Evolutionary conservation across 306 rosid genomes (phyloP), one percentile per base, ranked within the genome.

Genomic region (Gastrolobium villosum): DNA sequence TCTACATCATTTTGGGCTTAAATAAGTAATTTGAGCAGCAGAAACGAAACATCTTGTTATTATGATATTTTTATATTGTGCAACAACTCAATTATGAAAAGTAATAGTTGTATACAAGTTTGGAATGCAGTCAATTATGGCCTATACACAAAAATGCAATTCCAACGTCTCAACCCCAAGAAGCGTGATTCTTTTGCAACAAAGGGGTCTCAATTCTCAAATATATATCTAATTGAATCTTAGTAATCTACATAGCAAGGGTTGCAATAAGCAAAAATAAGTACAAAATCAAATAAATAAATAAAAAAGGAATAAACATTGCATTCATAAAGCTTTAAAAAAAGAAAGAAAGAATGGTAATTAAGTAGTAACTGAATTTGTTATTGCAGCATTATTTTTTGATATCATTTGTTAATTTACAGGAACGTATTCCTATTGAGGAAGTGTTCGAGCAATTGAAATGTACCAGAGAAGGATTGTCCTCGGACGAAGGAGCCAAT

Each of bases 351-450:
- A 61, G 28, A 79, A 48, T 71, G 36, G 40, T 55, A 48, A 31
- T 6, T 6, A 43, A 28, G 36, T 60, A 50, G 48, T 31, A 69
- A 52, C 10, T 76, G 11, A 31, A 36, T 46, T 36, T 53, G 26
- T 20, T 20, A 20, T 20, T 20, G 65, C 72, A 56, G 43, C 55
- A 80, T 15, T 28, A 31, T 40, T 37, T 75, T 32, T 57, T 75
- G 41, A 54, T 4, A 70, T 15, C 30, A 26, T 53, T n/a, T 84
- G 77, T 73, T 59, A 14, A 36, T 78, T 72, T 80, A 40, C 86
- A 95, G 99, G 99, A 95, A 82, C 87, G 90, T 53, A 91, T 95
- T 72, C 99, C 99, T 5, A 81, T 95, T 73, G 97, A 95, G 43
- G 99, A 95, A 79, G 99, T 95, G 82, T 95, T 95, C 32, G 92